Conservation (phyloP, 2,329 filamentous ascomycete species). For the Rhynchosporium agropyri region DNA sequence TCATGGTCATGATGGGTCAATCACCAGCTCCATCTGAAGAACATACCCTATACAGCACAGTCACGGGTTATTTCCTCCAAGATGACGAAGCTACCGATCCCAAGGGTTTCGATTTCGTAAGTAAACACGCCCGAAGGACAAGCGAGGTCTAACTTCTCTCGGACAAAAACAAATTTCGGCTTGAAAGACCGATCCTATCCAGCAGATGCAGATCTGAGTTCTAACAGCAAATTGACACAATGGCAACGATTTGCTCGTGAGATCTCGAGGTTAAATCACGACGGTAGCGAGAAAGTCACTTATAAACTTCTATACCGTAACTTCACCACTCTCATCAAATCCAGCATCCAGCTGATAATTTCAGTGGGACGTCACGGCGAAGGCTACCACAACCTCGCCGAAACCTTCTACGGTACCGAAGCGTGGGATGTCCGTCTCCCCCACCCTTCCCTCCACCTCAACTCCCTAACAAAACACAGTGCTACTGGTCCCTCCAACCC, state of each 20-base stretch:
- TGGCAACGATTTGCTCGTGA: conserved; percentile 68
- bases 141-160: conserved; percentile 2
- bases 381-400: conserved; percentile 65
- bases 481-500: conserved; percentile 67
- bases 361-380: conserved; percentile 68
- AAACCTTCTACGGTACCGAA: conserved; percentile 67
- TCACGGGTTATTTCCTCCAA: conserved; percentile 66
- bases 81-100: conserved; percentile 61
- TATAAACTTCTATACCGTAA: conserved; percentile 66
- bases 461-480: conserved; percentile 43
- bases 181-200: conserved; percentile 64
- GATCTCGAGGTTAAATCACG: conserved; percentile 57
- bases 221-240: conserved; percentile 51
- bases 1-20: conserved; percentile 37
- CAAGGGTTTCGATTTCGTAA: conserved; percentile 65
- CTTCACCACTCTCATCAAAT: not conserved
- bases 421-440: conserved; percentile 63
- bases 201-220: conserved; percentile 51
- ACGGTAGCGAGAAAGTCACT: conserved; percentile 47
- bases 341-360: conserved; percentile 27
- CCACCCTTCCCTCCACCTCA: not conserved
- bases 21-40: conserved; percentile 35
- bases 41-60: conserved; percentile 56
- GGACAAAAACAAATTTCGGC: conserved; percentile 66
- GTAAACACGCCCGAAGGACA: conserved; percentile 51